Base-by-base conservation (phyloP, 1,284 basidiomycete species). In the Pseudozyma sp. region DNA sequence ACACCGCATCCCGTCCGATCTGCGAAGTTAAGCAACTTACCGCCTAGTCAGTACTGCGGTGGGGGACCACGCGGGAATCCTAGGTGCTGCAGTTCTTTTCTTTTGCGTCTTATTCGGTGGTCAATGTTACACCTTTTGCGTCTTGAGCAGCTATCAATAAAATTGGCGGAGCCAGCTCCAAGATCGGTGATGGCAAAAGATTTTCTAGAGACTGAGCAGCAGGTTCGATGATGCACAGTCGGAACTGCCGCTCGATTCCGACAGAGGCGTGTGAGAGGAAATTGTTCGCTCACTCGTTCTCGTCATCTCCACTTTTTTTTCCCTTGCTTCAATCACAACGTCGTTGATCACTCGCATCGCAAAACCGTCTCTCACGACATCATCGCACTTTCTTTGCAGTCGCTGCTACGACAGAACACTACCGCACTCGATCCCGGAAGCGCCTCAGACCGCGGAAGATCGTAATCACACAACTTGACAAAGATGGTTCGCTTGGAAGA, bases 41-140 rank as follows among this genome's bases (percentile, higher is more conserved):
- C 88, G 89, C 89, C 88, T 85, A 90, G 90, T 90, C 89, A 91
- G 90, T 91, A 91, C 90, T 90, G 90, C 87, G 89, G 90, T 90
- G 89, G 90, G 90, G 90, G 90, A 90, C 90, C 90, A 91, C 89
- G 87, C 87, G 89, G 89, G 89, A 90, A 90, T 90, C 90, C 89
- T 90, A 87, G 89, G 89, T 90, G 90, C 89, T 88, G 89, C 89
- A 89, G 89, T 90, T 90, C 87, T 88, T 14, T 33, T 33, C 24
- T 30, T 17, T 14, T 8, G 11, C 40, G 24, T 24, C 4, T 24
- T 24, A 2, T 24, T 1, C 4, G 4, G 24, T 4, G 24, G 24
- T 24, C 2, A 24, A 24, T 24, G 40, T 42, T 42, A 42, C 40
- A 42, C 40, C 40, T 14, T 16, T 4, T 2, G 11, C 40, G 4